A percentile compares a stretch with the other conserved stretches of the same genome.
Evolutionary conservation across 306 rosid species (phyloP).

Genomic region (Cucurbita argyrosperma): DNA sequence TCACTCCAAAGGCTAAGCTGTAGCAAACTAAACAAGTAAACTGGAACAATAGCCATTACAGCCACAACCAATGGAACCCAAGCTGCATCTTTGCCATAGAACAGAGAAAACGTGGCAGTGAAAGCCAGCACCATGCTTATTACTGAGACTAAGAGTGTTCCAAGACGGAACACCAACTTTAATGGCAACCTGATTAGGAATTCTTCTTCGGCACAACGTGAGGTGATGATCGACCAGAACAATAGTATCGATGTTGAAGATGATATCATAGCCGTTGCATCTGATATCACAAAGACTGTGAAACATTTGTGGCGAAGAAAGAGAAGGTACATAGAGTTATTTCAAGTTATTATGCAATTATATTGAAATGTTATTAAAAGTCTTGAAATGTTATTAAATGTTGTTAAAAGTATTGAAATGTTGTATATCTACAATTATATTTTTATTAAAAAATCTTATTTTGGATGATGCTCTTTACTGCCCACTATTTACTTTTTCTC

Average conservation of each 20-base stretch:
- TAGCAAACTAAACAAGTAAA: background rate
- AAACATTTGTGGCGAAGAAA: background rate
- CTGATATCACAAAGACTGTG: background rate
- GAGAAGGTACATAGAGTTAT: background rate
- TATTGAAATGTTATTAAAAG: too few species aligned
- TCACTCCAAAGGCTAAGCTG: background rate
- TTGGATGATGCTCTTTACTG: too few species aligned
- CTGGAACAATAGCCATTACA: background rate
- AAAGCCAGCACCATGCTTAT: background rate
- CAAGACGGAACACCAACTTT: background rate
- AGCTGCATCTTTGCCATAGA: background rate
- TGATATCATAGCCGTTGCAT: background rate
- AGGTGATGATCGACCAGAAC: background rate
- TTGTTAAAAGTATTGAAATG: too few species aligned
- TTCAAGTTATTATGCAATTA: too few species aligned
- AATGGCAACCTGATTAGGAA: background rate
- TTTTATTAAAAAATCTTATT: too few species aligned
- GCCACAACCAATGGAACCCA: background rate
- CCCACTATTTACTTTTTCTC: too few species aligned
- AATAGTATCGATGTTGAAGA: background rate
- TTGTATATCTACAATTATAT: too few species aligned
- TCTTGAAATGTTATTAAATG: too few species aligned
- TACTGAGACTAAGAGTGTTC: background rate
- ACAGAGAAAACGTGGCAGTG: background rate
- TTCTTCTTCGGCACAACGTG: conserved; percentile 6